A percentile compares a stretch with the other conserved stretches of the same genome.
Conservation (phyloP, 106 monocot genomes). For the Gastrodia elata region DNA sequence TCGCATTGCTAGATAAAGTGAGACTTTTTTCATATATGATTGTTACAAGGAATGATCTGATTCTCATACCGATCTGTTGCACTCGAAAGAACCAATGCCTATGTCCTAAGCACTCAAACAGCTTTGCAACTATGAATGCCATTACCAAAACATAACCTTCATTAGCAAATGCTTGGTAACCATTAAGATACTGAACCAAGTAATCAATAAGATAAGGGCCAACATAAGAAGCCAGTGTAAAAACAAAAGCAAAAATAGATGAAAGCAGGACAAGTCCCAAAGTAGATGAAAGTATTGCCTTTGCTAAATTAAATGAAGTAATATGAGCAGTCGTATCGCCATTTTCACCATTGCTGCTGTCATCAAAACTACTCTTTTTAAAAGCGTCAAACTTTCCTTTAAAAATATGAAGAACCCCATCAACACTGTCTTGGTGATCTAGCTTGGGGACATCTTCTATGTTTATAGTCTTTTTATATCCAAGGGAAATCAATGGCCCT, state of each 20-base stretch:
- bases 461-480: conserved; percentile 31
- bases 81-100: conserved; percentile 73
- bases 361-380: neutral
- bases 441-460: conserved; percentile 41
- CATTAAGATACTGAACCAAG: conserved; percentile 37
- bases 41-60: conserved; percentile 42
- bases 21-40: conserved; percentile 79
- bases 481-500: conserved; percentile 34
- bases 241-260: conserved; percentile 17
- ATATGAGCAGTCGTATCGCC: neutral
- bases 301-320: conserved; percentile 8
- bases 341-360: neutral
- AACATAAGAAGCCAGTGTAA: conserved; percentile 20
- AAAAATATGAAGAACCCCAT: conserved; percentile 21
- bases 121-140: conserved; percentile 59
- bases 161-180: conserved; percentile 12
- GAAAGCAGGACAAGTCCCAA: conserved; percentile 19
- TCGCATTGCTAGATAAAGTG: conserved; percentile 43
- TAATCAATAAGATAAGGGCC: conserved; percentile 36
- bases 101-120: conserved; percentile 66
- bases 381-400: conserved; percentile 18
- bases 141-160: conserved; percentile 55
- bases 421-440: conserved; percentile 16
- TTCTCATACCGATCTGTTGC: conserved; percentile 43
- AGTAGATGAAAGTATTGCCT: conserved; percentile 19